A percentile compares a stretch with the other conserved stretches of the same genome.
These are phyloP conservation scores for Blepharisma stoltei DNA, from an alignment of 73 alveolate species.

Conservation along the genomic window DNA sequence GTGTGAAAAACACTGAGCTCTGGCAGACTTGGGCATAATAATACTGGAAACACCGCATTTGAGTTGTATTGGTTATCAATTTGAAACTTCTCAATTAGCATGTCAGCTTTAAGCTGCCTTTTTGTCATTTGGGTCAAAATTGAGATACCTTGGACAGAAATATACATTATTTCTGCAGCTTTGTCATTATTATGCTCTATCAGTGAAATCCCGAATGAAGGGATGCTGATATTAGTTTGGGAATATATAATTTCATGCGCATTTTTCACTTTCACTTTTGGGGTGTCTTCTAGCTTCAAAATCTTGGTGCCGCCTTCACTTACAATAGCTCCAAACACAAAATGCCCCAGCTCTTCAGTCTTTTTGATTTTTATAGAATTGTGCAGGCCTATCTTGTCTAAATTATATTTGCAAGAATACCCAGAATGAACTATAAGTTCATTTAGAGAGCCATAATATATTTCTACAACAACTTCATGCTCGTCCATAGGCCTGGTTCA, in stretches of 20 bases:
- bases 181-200: slow-evolving; percentile 34
- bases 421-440: background rate
- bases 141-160: slow-evolving; percentile 29
- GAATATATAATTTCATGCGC: slow-evolving; percentile 35
- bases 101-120: slow-evolving; percentile 26
- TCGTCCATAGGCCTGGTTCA: slow-evolving; percentile 12
- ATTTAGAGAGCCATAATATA: background rate
- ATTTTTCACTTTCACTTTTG: background rate
- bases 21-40: slow-evolving; percentile 39
- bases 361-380: background rate
- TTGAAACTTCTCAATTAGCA: slow-evolving; percentile 35
- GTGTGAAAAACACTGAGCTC: slow-evolving; percentile 25
- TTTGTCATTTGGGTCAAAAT: slow-evolving; percentile 37
- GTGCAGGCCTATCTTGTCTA: background rate
- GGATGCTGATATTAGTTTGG: slow-evolving; percentile 33
- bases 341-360: background rate
- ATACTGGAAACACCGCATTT: slow-evolving; percentile 48
- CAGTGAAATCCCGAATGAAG: slow-evolving; percentile 37
- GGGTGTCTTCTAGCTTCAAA: slow-evolving; percentile 14
- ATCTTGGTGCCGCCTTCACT: slow-evolving; percentile 29
- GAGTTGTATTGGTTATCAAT: slow-evolving; percentile 38
- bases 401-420: background rate
- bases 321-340: background rate
- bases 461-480: slow-evolving; percentile 12
- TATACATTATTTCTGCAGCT: slow-evolving; percentile 41